Conservation (phyloP, 805 yeast species). For the Wickerhamomyces bovis region DNA sequence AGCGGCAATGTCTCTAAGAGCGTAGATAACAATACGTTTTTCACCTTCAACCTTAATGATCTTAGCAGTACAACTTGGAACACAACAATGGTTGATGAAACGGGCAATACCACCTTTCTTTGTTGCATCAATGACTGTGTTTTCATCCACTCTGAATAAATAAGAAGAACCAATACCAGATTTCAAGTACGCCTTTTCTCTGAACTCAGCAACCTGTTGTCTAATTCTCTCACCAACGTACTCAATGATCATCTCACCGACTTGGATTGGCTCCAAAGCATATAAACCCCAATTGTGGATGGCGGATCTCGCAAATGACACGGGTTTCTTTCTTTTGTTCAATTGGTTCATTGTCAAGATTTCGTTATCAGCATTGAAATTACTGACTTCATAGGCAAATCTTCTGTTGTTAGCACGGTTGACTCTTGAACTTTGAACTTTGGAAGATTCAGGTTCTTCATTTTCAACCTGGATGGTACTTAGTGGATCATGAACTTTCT, state of each 20-base stretch:
- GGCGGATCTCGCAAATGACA: conserved; percentile 93
- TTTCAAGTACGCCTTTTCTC: conserved; percentile 79
- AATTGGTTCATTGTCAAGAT: conserved; percentile 78
- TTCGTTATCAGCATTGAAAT: conserved; percentile 79
- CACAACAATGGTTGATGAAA: conserved; percentile 95
- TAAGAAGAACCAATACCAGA: conserved; percentile 96
- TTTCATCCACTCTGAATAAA: conserved; percentile 86
- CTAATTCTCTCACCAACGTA: conserved; percentile 94
- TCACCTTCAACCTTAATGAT: conserved; percentile 92
- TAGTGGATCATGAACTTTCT: conserved; percentile 60
- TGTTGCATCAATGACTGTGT: conserved; percentile 94
- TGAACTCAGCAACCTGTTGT: conserved; percentile 88
- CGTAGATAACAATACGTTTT: conserved; percentile 91
- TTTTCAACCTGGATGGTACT: conserved; percentile 63
- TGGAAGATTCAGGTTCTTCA: conserved; percentile 40
- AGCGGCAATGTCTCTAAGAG: conserved; percentile 78
- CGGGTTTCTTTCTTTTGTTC: conserved; percentile 87
- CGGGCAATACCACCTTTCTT: conserved; percentile 96
- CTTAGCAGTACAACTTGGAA: conserved; percentile 95
- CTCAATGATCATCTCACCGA: conserved; percentile 95
- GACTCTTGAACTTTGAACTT: conserved; percentile 68
- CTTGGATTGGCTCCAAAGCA: conserved; percentile 93
- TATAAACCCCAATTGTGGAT: conserved; percentile 98
- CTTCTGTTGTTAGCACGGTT: conserved; percentile 84
- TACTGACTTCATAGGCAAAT: conserved; percentile 82